A percentile compares a stretch with the other conserved stretches of the same genome.
Evolutionary conservation across 441 rosid genomes (phyloP).

Genomic region (Jatropha podagrica): DNA sequence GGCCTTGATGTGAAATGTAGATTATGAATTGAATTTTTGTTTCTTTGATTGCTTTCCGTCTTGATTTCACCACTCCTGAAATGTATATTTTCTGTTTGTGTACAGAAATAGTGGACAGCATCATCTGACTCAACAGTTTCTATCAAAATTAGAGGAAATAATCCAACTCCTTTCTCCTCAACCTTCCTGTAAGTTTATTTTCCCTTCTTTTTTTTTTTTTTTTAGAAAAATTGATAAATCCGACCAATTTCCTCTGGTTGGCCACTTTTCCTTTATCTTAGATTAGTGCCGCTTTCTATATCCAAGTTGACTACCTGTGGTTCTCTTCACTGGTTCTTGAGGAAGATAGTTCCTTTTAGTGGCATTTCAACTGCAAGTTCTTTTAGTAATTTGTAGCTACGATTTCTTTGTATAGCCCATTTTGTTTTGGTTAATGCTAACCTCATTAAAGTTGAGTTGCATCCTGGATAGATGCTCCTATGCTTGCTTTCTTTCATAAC

Average conservation of each 20-base stretch:
- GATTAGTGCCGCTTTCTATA: not conserved
- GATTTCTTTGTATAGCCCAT: not conserved
- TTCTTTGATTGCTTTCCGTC: not conserved
- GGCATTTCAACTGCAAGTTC: not conserved
- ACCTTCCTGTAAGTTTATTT: slow-evolving; percentile 7
- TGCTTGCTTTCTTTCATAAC: not conserved
- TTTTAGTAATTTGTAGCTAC: not conserved
- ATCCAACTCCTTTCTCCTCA: not conserved
- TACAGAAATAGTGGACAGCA: not conserved
- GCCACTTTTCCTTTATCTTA: not conserved
- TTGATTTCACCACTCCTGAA: not conserved
- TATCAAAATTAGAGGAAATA: slow-evolving; percentile 11
- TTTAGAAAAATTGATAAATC: not conserved
- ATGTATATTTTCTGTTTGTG: not conserved
- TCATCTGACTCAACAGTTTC: not conserved
- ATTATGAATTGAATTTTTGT: too few species aligned
- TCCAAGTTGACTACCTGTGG: not conserved
- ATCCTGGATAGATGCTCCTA: not conserved
- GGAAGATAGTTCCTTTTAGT: not conserved
- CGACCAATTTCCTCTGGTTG: not conserved
- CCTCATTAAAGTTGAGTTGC: not conserved
- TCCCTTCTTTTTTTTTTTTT: not conserved
- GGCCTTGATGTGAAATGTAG: not conserved
- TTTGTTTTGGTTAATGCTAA: not conserved
- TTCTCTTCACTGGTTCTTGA: not conserved